Evolutionary conservation across 352 stramenopile species (phyloP), one percentile per base, ranked within the genome.

Genomic region (Pythium guiyangense): DNA sequence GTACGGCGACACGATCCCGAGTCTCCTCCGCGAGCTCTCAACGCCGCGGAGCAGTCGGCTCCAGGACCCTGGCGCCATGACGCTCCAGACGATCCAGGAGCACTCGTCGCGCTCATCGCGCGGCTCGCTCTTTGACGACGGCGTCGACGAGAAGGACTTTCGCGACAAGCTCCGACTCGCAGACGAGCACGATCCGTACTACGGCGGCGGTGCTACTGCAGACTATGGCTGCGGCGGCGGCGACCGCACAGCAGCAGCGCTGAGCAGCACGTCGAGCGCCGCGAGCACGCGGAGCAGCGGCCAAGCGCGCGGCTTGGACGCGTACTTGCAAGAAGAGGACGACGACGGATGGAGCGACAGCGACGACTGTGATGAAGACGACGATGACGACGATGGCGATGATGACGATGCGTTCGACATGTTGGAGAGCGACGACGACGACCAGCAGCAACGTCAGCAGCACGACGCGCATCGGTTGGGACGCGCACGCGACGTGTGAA

Each of bases 1-100:
- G 5, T 67, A 67, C 29, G 69, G 67, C 25, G 60, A 70, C 20
- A 55, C 61, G 12, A 72, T 89, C 39, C 76, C 74, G 11, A 73
- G 67, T 44, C 52, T 90, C 6, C 55, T 90, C 22, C 73, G 63
- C 29, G 67, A 85, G 54, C 56, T 86, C 34, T 68, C 74, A 56
- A 47, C 61, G 4, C 50, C 60, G 42, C 18, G 18, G 17, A 25
- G 18, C 17, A 45, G 59, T 0, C 57, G 60, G 6, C 55, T 52
- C 1, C 61, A 70, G n/a, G 67, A 80, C 31, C 60, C 64, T n/a
- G 59, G 55, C 17, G 9, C 42, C 11, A 51, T 50, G 50, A 74
- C 71, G n/a, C 70, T 87, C 20, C 74, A 75, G 63, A 87, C 77
- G 20, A 87, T 87, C 51, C 37, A 64, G 31, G 70, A 74, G 26